These are phyloP conservation scores for Bathelium albidoporum DNA, from an alignment of 495 filamentous ascomycete species.

Conservation along the genomic window DNA sequence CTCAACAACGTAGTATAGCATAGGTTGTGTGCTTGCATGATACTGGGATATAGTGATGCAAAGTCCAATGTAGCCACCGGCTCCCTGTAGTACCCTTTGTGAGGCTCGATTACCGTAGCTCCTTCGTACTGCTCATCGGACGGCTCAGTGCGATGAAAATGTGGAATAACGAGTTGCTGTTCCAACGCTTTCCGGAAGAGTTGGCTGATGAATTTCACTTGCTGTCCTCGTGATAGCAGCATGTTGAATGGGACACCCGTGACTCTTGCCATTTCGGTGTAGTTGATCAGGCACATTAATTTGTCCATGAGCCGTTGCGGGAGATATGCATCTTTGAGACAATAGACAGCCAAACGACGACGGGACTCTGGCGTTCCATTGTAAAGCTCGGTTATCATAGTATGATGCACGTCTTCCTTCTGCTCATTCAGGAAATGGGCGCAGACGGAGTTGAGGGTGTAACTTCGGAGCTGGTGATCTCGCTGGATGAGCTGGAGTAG, in stretches of 20 bases:
- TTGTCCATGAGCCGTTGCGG: conserved; percentile 96
- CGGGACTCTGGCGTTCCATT: conserved; percentile 90
- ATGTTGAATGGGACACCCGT: conserved; percentile 97
- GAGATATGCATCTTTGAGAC: conserved; percentile 93
- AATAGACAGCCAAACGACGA: conserved; percentile 87
- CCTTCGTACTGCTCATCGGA: conserved; percentile 87
- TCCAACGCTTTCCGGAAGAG: conserved; percentile 90
- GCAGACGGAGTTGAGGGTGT: conserved; percentile 93
- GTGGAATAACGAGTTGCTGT: conserved; percentile 86
- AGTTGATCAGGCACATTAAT: conserved; percentile 92
- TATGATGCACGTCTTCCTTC: conserved; percentile 98
- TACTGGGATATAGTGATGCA: conserved; percentile 93
- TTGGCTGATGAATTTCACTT: conserved; percentile 96
- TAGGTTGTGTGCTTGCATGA: conserved; percentile 97
- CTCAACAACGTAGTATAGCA: conserved; percentile 94
- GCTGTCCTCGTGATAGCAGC: conserved; percentile 82
- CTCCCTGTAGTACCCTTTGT: conserved; percentile 81
- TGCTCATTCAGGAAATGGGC: conserved; percentile 96
- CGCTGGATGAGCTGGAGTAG: conserved; percentile 86
- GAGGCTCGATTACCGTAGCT: conserved; percentile 95
- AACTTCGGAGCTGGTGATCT: conserved; percentile 89
- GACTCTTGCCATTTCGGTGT: conserved; percentile 99
- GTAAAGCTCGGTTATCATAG: conserved; percentile 96
- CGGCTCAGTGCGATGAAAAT: conserved; percentile 48
- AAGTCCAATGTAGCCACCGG: conserved; percentile 98